Percentiles rank a stretch among this genome's conserved stretches.
Conservation (phyloP, 176 grass and related monocot species). For the Lolium multiflorum region DNA sequence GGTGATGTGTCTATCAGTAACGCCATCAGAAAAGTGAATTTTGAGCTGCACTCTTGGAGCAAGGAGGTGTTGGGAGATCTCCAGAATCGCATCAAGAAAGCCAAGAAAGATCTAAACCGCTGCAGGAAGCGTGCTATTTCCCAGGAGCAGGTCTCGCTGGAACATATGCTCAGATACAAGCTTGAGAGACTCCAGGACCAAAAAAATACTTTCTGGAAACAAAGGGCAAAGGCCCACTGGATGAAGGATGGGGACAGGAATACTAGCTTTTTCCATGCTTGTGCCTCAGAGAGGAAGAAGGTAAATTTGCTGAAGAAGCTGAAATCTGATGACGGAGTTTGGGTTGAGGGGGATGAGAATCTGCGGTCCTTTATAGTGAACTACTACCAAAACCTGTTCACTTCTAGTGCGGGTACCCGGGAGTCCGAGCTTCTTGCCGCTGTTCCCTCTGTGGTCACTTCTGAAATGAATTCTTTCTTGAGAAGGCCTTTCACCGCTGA, state of each 20-base stretch:
- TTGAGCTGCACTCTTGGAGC: neutral
- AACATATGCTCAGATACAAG: neutral
- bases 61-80: neutral
- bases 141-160: neutral
- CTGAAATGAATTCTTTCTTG: too few relatives aligned
- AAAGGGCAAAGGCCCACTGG: neutral
- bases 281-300: too few relatives aligned
- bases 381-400: too few relatives aligned
- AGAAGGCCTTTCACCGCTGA: neutral
- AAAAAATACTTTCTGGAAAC: neutral
- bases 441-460: too few relatives aligned
- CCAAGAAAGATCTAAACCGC: neutral
- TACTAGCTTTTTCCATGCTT: too few relatives aligned
- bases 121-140: neutral
- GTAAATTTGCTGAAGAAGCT: too few relatives aligned
- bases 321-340: too few relatives aligned
- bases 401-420: too few relatives aligned
- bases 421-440: too few relatives aligned
- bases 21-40: neutral
- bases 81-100: neutral
- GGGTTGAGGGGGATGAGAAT: too few relatives aligned
- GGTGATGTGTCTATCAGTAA: neutral
- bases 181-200: neutral
- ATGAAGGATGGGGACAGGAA: too few relatives aligned
- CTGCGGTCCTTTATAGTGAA: too few relatives aligned